A percentile compares a stretch with the other conserved stretches of the same genome.
phyloP scores from a whole-genome alignment of 257 asterid genomes.

The Fraxinus pennsylvanica region DNA sequence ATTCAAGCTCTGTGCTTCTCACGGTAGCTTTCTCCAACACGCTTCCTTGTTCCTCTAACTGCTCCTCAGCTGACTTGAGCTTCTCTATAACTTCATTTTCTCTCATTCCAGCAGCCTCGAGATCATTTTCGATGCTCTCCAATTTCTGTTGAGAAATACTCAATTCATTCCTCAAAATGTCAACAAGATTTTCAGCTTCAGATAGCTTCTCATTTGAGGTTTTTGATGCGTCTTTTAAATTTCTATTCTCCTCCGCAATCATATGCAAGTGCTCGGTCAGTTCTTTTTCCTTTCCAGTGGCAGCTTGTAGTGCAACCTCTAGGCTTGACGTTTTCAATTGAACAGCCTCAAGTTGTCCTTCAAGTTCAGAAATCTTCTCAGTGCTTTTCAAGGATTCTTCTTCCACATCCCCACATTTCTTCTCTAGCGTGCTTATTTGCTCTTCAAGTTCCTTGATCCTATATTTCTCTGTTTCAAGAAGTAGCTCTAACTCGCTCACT shows the following conservation, averaged over 20 bases:
- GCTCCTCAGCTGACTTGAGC: slow-evolving; percentile 77
- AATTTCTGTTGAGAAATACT: slow-evolving; percentile 53
- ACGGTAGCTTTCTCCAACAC: slow-evolving; percentile 58
- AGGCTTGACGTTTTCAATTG: slow-evolving; percentile 62
- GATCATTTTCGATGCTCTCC: slow-evolving; percentile 64
- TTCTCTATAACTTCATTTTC: slow-evolving; percentile 58
- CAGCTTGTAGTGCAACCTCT: slow-evolving; percentile 58
- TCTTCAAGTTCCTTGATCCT: slow-evolving; percentile 89
- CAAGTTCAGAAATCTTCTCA: slow-evolving; percentile 62
- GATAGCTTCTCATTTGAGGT: slow-evolving; percentile 59
- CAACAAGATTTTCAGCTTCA: slow-evolving; percentile 63
- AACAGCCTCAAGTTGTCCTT: slow-evolving; percentile 60
- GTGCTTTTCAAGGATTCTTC: slow-evolving; percentile 47
- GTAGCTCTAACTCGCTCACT: slow-evolving; percentile 66
- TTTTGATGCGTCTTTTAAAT: slow-evolving; percentile 50
- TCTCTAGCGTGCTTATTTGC: slow-evolving; percentile 57
- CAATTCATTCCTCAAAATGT: slow-evolving; percentile 54
- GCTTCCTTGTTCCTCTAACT: slow-evolving; percentile 57
- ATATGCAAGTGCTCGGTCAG: slow-evolving; percentile 42
- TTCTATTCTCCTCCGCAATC: slow-evolving; percentile 62
- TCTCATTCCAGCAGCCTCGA: slow-evolving; percentile 52
- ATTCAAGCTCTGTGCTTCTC: slow-evolving; percentile 60
- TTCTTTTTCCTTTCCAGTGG: slow-evolving; percentile 69
- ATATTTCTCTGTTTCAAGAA: slow-evolving; percentile 71
- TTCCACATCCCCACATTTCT: slow-evolving; percentile 49